These are phyloP conservation scores for Umbellularia californica DNA, from an alignment of 164 flowering plant genomes.

Conservation along the genomic window DNA sequence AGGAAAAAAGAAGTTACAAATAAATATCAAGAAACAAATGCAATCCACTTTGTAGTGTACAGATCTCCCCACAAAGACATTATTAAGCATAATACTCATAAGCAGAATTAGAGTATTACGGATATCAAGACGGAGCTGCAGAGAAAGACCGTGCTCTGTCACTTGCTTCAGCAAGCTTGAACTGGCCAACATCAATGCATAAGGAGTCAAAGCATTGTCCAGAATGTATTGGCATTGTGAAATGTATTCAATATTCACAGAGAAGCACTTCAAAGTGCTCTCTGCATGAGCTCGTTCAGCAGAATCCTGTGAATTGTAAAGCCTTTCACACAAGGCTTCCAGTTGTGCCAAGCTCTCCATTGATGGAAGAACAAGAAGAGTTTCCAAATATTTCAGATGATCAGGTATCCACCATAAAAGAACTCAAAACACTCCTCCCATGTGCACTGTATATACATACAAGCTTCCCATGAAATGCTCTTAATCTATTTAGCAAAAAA, in stretches of 20 bases:
- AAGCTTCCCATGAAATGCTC: conserved; percentile 30
- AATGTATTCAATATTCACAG: conserved; percentile 80
- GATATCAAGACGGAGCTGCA: conserved; percentile 96
- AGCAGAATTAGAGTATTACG: conserved; percentile 44
- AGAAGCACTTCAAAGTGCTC: conserved; percentile 87
- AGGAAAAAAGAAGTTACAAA: background rate
- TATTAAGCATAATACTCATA: background rate
- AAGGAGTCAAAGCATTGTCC: conserved; percentile 87
- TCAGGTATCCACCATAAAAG: conserved; percentile 31
- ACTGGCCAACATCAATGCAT: conserved; percentile 97
- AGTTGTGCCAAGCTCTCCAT: conserved; percentile 93
- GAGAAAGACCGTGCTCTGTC: conserved; percentile 83
- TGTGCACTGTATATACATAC: conserved; percentile 27
- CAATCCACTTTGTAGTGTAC: background rate
- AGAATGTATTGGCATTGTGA: conserved; percentile 96
- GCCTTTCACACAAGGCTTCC: conserved; percentile 95
- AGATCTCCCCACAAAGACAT: conserved; percentile 1
- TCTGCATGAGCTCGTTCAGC: conserved; percentile 93
- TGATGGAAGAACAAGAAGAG: conserved; percentile 12
- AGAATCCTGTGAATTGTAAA: conserved; percentile 92
- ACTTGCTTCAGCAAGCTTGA: conserved; percentile 98
- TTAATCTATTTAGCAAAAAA: conserved; percentile 15
- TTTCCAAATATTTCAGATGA: conserved; percentile 25
- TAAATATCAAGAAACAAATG: background rate
- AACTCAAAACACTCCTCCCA: conserved; percentile 28